Evolutionary conservation across 179 eudicot genomes (phyloP), one percentile per base, ranked within the genome.

Genomic region (Beta corolliflora): DNA sequence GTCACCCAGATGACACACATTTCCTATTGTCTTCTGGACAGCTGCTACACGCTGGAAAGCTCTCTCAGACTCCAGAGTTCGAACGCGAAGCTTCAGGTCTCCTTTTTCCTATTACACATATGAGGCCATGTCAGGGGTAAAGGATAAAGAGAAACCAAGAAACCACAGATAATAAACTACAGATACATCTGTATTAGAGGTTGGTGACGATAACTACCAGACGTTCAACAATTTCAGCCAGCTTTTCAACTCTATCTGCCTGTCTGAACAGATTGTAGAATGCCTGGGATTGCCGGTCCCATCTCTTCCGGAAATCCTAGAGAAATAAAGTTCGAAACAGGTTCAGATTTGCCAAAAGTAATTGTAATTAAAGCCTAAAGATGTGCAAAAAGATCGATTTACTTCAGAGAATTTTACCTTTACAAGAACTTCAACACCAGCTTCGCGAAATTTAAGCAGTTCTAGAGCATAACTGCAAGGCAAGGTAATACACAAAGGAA

Each of bases 1-100:
- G 14, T 78, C 61, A 69, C 36, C 67, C 78, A 56, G 72, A 23
- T 59, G 18, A 92, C 99, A 89, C 86, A 96, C 99, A 89, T 88
- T 91, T 82, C 98, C 98, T 73, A 94, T 91, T 80, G 94, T 96
- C 87, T 88, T 93, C 80, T 96, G 99, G 82, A 94, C 93, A 44
- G 93, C 89, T 79, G 99, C 99, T 76, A 96, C 99, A 36, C 99
- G 94, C 85, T 93, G 96, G 88, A 96, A 96, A 77, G 99, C 83
- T 89, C 99, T 91, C 85, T 96, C 99, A 56, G 99, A 96, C 82
- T 96, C 99, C 83, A 96, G 80, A 79, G 99, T 77, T 84, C 98
- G 89, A 75, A 96, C 99, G 60, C 99, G 94, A 80, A 96, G 98
- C 89, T 96, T 96, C 82, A 96, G 83, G 84, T 96, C 97, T 64